These are phyloP conservation scores for Fusarium oxysporum DNA, from an alignment of 2,329 filamentous ascomycete species.

Conservation along the genomic window DNA sequence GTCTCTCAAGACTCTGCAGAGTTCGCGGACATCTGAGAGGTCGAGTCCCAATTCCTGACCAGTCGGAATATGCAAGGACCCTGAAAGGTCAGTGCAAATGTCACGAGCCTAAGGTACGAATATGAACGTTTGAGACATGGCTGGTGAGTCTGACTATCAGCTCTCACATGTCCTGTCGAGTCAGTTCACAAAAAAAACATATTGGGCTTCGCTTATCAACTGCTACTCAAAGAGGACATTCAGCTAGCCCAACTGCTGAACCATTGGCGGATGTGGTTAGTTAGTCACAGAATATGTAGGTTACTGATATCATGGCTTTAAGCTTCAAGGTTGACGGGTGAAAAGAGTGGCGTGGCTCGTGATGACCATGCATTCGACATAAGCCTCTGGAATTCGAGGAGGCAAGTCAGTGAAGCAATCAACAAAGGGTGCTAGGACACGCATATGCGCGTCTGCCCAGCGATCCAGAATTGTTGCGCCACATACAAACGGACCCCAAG, in stretches of 20 bases:
- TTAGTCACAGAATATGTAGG: not conserved
- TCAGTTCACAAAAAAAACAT: conserved; percentile 13
- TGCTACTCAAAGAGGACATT: conserved; percentile 2
- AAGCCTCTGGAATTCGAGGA: conserved; percentile 37
- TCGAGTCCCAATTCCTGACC: conserved; percentile 28
- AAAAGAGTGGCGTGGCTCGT: conserved; percentile 33
- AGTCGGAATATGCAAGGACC: conserved; percentile 33
- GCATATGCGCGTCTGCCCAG: conserved; percentile 17
- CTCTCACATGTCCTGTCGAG: conserved; percentile 16
- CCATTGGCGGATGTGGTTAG: not conserved
- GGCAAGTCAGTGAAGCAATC: conserved; percentile 31
- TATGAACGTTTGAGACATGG: conserved; percentile 35
- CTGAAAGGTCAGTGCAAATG: conserved; percentile 30
- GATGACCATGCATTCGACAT: conserved; percentile 22
- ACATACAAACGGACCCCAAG: conserved; percentile 21
- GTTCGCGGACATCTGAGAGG: conserved; percentile 17
- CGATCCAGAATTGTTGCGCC: conserved; percentile 15
- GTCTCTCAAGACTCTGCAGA: conserved; percentile 21
- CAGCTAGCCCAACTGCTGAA: not conserved
- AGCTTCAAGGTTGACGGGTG: not conserved
- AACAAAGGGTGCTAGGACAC: conserved; percentile 25
- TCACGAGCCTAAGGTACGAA: conserved; percentile 17
- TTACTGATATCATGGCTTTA: not conserved
- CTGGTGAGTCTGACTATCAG: conserved; percentile 21
- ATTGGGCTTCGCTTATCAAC: conserved; percentile 10